Percentiles rank a stretch among this genome's conserved stretches.
Evolutionary conservation across 129 eudicot species (phyloP).

Genomic region (Rutidosis leptorrhynchoides): DNA sequence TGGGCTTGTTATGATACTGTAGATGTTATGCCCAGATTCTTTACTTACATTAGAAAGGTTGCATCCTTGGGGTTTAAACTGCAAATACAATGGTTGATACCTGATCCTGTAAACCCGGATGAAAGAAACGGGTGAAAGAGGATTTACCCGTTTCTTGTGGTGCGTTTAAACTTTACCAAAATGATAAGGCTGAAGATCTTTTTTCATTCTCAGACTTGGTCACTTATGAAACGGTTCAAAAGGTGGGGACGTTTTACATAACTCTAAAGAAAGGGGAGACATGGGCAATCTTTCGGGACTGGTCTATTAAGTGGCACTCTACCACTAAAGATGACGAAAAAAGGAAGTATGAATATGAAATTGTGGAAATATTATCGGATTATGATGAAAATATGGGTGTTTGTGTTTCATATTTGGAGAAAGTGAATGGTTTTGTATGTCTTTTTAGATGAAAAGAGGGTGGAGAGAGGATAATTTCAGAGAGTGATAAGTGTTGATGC

Average conservation of each 20-base stretch:
- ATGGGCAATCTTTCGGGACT: slow-evolving; percentile 64
- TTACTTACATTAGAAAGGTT: slow-evolving; percentile 48
- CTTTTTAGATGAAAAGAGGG: slow-evolving; percentile 36
- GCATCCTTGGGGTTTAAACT: slow-evolving; percentile 33
- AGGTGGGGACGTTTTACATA: slow-evolving; percentile 22
- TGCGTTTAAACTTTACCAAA: slow-evolving; percentile 40
- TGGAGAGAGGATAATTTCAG: slow-evolving; percentile 35
- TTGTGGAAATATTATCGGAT: slow-evolving; percentile 60
- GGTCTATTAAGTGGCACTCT: slow-evolving; percentile 53
- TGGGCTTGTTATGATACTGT: slow-evolving; percentile 67
- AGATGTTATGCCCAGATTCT: slow-evolving; percentile 81
- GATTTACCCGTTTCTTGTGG: slow-evolving; percentile 66
- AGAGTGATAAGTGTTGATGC: slow-evolving; percentile 43
- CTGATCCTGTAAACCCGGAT: slow-evolving; percentile 40
- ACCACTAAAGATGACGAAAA: neutral
- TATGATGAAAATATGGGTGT: slow-evolving; percentile 33
- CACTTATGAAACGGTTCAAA: slow-evolving; percentile 29
- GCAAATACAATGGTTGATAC: slow-evolving; percentile 55
- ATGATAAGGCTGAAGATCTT: slow-evolving; percentile 35
- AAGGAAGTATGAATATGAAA: slow-evolving; percentile 38
- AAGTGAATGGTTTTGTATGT: slow-evolving; percentile 47
- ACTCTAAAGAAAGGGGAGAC: slow-evolving; percentile 61
- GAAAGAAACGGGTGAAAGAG: slow-evolving; percentile 44
- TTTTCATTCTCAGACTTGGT: slow-evolving; percentile 59
- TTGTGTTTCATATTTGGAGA: slow-evolving; percentile 45